phyloP scores from a whole-genome alignment of 2,329 filamentous ascomycete genomes.

The Kalaharituber pfeilii region DNA sequence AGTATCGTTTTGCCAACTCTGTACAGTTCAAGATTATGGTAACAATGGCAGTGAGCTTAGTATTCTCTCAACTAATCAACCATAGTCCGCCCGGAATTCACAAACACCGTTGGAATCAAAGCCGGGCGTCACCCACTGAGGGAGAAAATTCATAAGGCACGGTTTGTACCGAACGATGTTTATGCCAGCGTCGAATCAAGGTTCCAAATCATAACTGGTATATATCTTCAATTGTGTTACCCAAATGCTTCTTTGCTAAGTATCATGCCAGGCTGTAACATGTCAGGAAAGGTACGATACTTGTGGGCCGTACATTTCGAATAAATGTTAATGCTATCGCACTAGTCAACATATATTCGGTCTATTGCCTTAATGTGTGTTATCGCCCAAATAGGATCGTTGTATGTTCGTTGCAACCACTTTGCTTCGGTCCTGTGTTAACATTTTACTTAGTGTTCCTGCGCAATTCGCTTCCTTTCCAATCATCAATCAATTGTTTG shows the following conservation, averaged over 20 bases:
- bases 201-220: slow-evolving; percentile 69
- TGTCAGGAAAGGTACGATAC: slow-evolving; percentile 64
- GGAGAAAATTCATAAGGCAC: slow-evolving; percentile 50
- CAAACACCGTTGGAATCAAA: slow-evolving; percentile 52
- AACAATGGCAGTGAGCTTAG: too few relatives aligned
- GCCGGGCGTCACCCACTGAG: slow-evolving; percentile 60
- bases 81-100: slow-evolving; percentile 46
- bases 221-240: slow-evolving; percentile 2
- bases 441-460: slow-evolving; percentile 56
- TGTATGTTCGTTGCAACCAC: slow-evolving; percentile 8
- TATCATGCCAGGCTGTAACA: slow-evolving; percentile 54
- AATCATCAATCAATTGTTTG: slow-evolving; percentile 68
- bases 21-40: slow-evolving; percentile 46
- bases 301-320: neutral
- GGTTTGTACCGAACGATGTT: slow-evolving; percentile 76
- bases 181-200: slow-evolving; percentile 64
- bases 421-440: slow-evolving; percentile 26
- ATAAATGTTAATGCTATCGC: neutral
- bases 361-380: slow-evolving; percentile 67
- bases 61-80: slow-evolving; percentile 1
- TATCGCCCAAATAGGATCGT: slow-evolving; percentile 61
- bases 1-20: slow-evolving; percentile 50
- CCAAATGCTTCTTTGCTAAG: slow-evolving; percentile 9
- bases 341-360: slow-evolving; percentile 57
- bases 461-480: slow-evolving; percentile 68